phyloP scores from a whole-genome alignment of 2,329 filamentous ascomycete genomes.

The Fusarium decemcellulare region DNA sequence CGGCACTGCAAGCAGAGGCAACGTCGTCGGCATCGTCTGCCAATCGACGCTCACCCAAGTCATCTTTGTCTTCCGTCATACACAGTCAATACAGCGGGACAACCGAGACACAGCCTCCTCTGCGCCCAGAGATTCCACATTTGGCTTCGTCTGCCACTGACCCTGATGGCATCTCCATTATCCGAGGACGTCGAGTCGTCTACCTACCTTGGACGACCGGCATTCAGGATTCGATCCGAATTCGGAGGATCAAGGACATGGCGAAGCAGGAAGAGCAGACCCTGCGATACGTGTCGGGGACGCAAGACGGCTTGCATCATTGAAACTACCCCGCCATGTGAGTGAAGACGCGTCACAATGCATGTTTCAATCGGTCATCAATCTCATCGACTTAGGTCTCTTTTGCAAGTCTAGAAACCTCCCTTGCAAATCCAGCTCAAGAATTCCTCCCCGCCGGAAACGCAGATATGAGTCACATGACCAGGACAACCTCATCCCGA shows the following conservation, averaged over 20 bases:
- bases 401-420: slow-evolving; percentile 22
- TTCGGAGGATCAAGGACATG: slow-evolving; percentile 47
- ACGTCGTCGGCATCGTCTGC: neutral
- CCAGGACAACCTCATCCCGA: neutral
- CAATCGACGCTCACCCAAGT: neutral
- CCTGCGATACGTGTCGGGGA: slow-evolving; percentile 53
- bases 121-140: neutral
- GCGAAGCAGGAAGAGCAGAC: slow-evolving; percentile 53
- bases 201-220: neutral
- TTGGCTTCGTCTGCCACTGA: neutral
- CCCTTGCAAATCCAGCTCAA: slow-evolving; percentile 18
- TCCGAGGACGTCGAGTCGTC: neutral
- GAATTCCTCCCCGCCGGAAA: slow-evolving; percentile 16
- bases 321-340: slow-evolving; percentile 52
- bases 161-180: slow-evolving; percentile 3
- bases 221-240: slow-evolving; percentile 37
- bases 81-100: neutral
- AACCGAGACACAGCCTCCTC: neutral
- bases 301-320: slow-evolving; percentile 56
- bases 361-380: neutral
- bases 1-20: neutral
- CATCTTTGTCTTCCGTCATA: neutral
- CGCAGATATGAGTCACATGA: neutral
- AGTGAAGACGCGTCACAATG: slow-evolving; percentile 15
- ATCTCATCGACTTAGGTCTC: neutral